These are phyloP conservation scores for Lepidium didymum DNA, from an alignment of 345 rosid genomes.

Conservation along the genomic window DNA sequence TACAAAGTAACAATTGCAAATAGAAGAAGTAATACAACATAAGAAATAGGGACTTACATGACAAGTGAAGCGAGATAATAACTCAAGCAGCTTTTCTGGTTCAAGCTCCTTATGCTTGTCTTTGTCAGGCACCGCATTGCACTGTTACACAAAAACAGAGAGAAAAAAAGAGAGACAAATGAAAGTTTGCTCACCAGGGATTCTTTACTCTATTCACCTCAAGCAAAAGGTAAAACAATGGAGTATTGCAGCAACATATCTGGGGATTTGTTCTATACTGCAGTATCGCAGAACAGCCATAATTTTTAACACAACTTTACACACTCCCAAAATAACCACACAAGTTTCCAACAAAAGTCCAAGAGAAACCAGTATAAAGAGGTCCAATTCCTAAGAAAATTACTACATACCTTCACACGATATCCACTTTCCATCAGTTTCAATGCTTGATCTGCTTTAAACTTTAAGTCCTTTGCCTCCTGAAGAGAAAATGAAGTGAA, in stretches of 20 bases:
- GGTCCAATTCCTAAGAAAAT: background rate
- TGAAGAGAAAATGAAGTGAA: slow-evolving; percentile 28
- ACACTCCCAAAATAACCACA: background rate
- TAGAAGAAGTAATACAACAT: background rate
- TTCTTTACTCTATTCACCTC: background rate
- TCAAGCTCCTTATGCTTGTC: slow-evolving; percentile 41
- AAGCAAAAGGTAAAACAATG: background rate
- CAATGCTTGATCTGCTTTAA: slow-evolving; percentile 56
- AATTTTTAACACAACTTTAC: background rate
- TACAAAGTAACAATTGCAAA: background rate
- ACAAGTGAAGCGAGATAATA: slow-evolving; percentile 49
- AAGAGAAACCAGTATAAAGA: background rate
- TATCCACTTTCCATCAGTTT: slow-evolving; percentile 78
- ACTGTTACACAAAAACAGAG: slow-evolving; percentile 39
- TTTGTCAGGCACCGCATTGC: slow-evolving; percentile 44
- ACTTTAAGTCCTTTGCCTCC: slow-evolving; percentile 71
- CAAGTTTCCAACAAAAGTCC: background rate
- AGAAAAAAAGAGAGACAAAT: background rate
- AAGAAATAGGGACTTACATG: slow-evolving; percentile 34
- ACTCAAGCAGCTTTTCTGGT: slow-evolving; percentile 54
- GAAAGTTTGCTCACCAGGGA: background rate
- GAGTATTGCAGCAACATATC: background rate
- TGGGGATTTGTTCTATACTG: background rate
- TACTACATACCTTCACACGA: slow-evolving; percentile 89
- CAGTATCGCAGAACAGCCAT: background rate